Conservation (phyloP, 2,329 filamentous ascomycete genomes). For the Dactylonectria macrodidyma region DNA sequence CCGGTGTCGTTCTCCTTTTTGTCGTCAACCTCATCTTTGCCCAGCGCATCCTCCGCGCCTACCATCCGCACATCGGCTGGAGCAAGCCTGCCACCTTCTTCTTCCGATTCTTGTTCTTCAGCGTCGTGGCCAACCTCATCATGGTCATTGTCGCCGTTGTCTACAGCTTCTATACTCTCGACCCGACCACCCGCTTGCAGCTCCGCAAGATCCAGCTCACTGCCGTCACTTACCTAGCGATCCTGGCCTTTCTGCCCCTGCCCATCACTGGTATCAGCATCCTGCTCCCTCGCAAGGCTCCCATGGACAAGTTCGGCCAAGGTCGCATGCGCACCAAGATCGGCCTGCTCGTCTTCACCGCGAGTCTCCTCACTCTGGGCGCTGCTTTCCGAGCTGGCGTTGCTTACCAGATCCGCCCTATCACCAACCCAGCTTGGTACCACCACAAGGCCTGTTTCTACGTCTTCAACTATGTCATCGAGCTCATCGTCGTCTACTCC, state of each 20-base stretch:
- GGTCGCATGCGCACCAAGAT: conserved; percentile 79
- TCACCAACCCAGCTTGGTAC: conserved; percentile 75
- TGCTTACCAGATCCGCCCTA: conserved; percentile 66
- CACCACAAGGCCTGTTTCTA: conserved; percentile 83
- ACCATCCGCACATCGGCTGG: conserved; percentile 82
- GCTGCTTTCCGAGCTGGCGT: conserved; percentile 78
- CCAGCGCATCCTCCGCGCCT: conserved; percentile 81
- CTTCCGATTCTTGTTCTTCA: conserved; percentile 72
- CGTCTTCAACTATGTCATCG: conserved; percentile 82
- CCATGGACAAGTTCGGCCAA: conserved; percentile 68
- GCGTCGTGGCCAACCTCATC: conserved; percentile 72
- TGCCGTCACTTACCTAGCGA: conserved; percentile 73
- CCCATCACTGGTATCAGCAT: conserved; percentile 68
- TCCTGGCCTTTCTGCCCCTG: conserved; percentile 74
- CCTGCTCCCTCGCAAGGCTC: conserved; percentile 60
- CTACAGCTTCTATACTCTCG: conserved; percentile 77
- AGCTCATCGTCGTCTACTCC: conserved; percentile 77
- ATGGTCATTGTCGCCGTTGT: conserved; percentile 77
- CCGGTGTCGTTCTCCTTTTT: conserved; percentile 82
- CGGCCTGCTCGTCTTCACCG: conserved; percentile 71
- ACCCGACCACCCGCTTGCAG: conserved; percentile 61
- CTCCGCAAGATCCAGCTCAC: conserved; percentile 78
- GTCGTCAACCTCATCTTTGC: conserved; percentile 84
- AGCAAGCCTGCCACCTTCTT: conserved; percentile 62
- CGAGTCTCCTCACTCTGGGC: conserved; percentile 75